Percentiles rank a stretch among this genome's conserved stretches.
These are phyloP conservation scores for Fraxinus pennsylvanica DNA, from an alignment of 257 asterid genomes.

Conservation along the genomic window DNA sequence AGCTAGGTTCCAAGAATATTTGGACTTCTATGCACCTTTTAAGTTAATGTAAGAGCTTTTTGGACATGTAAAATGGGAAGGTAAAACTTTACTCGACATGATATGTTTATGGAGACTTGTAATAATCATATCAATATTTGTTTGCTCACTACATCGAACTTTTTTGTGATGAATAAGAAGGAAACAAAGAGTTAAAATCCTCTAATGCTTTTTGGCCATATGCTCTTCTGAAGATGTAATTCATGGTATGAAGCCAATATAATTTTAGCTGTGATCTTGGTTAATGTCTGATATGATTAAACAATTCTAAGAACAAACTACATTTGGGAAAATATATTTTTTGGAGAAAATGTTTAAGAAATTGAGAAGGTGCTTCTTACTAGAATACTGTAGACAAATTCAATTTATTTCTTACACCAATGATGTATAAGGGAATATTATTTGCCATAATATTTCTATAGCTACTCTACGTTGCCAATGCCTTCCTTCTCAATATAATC, in stretches of 20 bases:
- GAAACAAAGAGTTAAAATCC: neutral
- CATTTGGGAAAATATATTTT: neutral
- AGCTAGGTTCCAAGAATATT: neutral
- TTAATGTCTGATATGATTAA: neutral
- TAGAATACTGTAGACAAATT: neutral
- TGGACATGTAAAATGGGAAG: neutral
- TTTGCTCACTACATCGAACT: too few species aligned
- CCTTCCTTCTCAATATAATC: neutral
- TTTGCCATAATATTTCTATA: neutral
- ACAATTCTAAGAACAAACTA: neutral
- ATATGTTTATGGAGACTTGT: neutral
- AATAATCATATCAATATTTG: neutral
- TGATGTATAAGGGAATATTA: neutral
- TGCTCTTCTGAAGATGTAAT: neutral
- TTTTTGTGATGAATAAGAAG: neutral
- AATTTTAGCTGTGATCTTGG: neutral
- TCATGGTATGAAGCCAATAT: neutral
- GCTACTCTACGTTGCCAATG: neutral
- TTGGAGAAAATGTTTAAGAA: neutral
- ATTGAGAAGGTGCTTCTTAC: neutral
- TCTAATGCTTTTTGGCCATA: neutral
- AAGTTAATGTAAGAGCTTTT: neutral
- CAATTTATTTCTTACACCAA: neutral
- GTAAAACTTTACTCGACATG: neutral
- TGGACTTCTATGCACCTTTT: neutral